A percentile compares a stretch with the other conserved stretches of the same genome.
phyloP scores from a whole-genome alignment of 2,329 filamentous ascomycete species.

The Paracoccidioides lutzii region DNA sequence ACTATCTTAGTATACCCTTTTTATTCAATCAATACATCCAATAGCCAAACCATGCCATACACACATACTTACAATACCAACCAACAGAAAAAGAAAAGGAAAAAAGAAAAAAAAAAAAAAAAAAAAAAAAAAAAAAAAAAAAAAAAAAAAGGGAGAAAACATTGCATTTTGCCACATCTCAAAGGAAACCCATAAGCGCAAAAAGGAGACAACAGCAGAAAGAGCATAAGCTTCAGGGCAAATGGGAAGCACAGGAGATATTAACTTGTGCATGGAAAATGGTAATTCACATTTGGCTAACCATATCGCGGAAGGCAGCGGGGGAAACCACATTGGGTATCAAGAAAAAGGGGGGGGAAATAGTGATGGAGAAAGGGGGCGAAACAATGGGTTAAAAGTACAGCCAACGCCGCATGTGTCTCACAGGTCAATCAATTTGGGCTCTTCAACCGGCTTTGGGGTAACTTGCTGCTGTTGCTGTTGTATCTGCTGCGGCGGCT shows the following conservation, averaged over 20 bases:
- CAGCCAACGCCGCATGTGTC: neutral
- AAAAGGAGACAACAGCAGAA: neutral
- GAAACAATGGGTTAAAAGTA: neutral
- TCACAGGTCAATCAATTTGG: conserved; percentile 60
- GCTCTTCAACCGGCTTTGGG: conserved; percentile 53
- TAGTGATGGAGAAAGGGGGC: neutral
- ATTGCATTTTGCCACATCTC: neutral
- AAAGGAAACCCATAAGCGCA: neutral
- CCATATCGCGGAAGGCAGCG: neutral
- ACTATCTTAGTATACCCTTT: no score
- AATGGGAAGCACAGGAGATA: neutral
- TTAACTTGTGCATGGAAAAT: neutral
- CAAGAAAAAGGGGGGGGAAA: neutral
- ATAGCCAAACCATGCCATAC: no score
- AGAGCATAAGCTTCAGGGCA: neutral
- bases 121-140: neutral
- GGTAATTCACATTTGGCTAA: neutral
- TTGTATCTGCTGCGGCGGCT: conserved; percentile 16
- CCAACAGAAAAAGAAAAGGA: no score
- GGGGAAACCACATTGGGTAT: neutral
- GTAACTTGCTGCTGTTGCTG: conserved; percentile 18
- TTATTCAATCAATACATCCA: no score
- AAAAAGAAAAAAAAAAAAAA: neutral
- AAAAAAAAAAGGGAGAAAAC: neutral
- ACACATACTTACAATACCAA: no score